Percentiles rank a stretch among this genome's conserved stretches.
These are phyloP conservation scores for Ceratocystis cubensis DNA, from an alignment of 2,329 filamentous ascomycete genomes.

Conservation along the genomic window DNA sequence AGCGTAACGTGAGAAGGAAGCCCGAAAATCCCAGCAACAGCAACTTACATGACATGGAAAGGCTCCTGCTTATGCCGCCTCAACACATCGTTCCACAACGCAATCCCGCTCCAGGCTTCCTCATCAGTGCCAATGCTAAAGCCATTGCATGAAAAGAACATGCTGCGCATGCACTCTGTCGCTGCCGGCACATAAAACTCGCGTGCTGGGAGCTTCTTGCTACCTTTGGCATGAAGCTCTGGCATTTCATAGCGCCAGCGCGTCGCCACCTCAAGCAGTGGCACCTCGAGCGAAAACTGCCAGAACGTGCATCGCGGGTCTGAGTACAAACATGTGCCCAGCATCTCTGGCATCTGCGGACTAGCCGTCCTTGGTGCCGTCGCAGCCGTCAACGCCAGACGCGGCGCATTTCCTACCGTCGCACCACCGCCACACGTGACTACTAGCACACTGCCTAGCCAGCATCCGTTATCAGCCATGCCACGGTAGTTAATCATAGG, in stretches of 20 bases:
- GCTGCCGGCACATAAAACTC: constrained; percentile 75
- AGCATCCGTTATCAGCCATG: constrained; percentile 53
- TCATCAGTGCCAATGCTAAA: constrained; percentile 83
- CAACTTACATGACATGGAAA: constrained; percentile 73
- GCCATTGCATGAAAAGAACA: constrained; percentile 98
- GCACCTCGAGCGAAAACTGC: constrained; percentile 73
- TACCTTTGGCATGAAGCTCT: constrained; percentile 48
- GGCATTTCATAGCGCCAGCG: constrained; percentile 69
- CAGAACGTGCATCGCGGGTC: constrained; percentile 70
- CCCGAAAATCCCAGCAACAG: neutral
- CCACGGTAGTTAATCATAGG: constrained; percentile 67
- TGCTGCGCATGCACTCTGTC: constrained; percentile 86
- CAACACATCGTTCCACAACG: constrained; percentile 86
- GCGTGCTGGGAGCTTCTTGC: constrained; percentile 46
- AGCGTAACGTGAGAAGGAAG: neutral
- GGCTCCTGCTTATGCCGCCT: constrained; percentile 66
- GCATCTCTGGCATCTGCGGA: constrained; percentile 29
- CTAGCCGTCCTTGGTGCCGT: neutral
- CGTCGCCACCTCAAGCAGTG: constrained; percentile 56
- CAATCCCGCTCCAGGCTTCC: constrained; percentile 76
- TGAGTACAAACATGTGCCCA: constrained; percentile 50
- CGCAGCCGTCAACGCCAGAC: constrained; percentile 11
- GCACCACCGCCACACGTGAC: constrained; percentile 56
- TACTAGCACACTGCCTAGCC: constrained; percentile 77
- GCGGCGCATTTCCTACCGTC: constrained; percentile 21